Evolutionary conservation across 2,329 filamentous ascomycete species (phyloP), one percentile per base, ranked within the genome.

Genomic region (Exophiala calicioides): DNA sequence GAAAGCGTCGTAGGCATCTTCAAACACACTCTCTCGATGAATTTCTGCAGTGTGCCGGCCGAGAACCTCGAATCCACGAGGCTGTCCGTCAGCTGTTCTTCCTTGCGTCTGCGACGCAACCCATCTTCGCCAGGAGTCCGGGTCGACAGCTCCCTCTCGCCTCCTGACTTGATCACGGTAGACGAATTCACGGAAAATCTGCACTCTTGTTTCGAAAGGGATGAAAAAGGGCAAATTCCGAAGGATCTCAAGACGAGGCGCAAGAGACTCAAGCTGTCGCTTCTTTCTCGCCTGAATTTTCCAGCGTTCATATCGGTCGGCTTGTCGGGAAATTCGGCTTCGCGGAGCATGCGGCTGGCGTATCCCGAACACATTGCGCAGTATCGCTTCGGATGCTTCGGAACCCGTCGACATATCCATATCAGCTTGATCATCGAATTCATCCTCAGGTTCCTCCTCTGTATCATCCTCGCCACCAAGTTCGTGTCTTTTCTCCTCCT

Each of bases 211-310:
- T 27, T 88, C 82, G 59, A 98, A 98, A 0, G 91, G 93, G 33
- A 98, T 93, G 57, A 91, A 87, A 64, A 97, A 98, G 0, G 93
- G 93, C 84, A 98, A 94, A 61, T 97, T 94, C 57, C 93, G 85
- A 39, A 98, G 69, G 4, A 98, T 87, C 62, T 96, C 90, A 7
- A 96, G 74, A 57, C 91, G 85, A 1, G 93, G 91, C 0, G 86
- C 88, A 51, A 95, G 82, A 10, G 85, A 79, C 36, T 90, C 87
- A 18, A 94, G 70, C 51, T 87, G 80, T 27, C 84, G 77, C 32
- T 83, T 82, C 5, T 79, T 76, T 60, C 82, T 82, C 53, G 82
- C 79, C 60, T 88, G 82, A 19, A 45, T 24, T 24, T 46, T 46
- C 35, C 49, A 52, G 16, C 45, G 54, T 31, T 58, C 50, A 3